Base-by-base conservation (phyloP, 495 filamentous ascomycete species). In the Trichoderma reesei region DNA sequence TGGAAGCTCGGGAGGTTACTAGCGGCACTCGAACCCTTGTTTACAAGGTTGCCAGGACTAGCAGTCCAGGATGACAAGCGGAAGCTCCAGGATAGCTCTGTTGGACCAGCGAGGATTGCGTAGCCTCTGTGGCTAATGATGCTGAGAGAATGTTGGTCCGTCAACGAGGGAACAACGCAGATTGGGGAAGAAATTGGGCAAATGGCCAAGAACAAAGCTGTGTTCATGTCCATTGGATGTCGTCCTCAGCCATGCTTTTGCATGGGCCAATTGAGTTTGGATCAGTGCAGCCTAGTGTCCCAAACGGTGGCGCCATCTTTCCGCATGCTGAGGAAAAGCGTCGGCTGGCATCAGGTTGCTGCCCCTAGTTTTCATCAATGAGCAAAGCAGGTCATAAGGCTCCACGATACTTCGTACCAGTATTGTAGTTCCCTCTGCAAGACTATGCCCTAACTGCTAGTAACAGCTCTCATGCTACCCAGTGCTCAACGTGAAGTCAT, bases 1-100 rank as follows among this genome's bases (percentile, higher is more conserved):
- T 56, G 51, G 51, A 48, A 34, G 51, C 51, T 56, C 51, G 51
- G 51, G 31, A 56, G 34, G 51, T 56, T 56, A 56, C 33, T 34
- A 36, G 51, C 51, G 51, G 51, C 51, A 56, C 18, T 56, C 51
- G 8, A 56, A 3, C 51, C 42, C 42, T 46, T 46, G 42, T 11
- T 46, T 5, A 46, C 42, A 20, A 34, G 51, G 26, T 33, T 56
- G 26, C 51, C 51, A 56, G 44, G 44, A 18, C 44, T 48, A 18
- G 44, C n/a, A 16, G 44, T 18, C 44, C 44, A 48, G 51, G 51
- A 33, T 56, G 51, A 56, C 51, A 56, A 56, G 51, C 51, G 51
- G 51, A 10, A 13, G 51, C 31, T 33, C 51, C 51, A 56, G 51
- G 51, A 34, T 56, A 34, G 14, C 51, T 20, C 51, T 56, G 51